Evolutionary conservation across 805 yeast genomes (phyloP), one percentile per base, ranked within the genome.

Genomic region (Debaryomyces prosopidis): DNA sequence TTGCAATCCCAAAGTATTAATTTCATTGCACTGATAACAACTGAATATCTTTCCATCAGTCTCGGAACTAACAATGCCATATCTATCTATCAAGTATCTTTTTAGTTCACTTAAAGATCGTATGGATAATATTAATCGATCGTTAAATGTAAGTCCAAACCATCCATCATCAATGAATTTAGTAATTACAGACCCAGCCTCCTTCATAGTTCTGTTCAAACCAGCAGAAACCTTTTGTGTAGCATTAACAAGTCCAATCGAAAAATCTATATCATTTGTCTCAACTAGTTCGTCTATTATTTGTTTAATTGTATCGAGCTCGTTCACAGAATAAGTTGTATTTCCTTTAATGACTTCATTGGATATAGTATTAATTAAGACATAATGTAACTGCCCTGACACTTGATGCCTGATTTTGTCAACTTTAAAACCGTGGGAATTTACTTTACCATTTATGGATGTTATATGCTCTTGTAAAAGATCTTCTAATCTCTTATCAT

Each of bases 21-120:
- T 62, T 26, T 73, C 79, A 20, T 65, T 60, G 59, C 89, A 84
- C 12, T 77, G 81, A 23, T 50, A 43, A 53, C 89, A 84, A 18
- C 57, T 15, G 10, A 69, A 58, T 2, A 80, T 54, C 15, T 70
- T 64, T 1, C 80, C 82, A 42, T 46, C 49, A 5, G 43, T 26
- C 19, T 55, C 58, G 3, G 36, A 42, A 11, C 15, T 32, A 20
- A 38, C 55, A 53, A 10, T 62, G 55, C 80, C 82, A 50, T 65
- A 78, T 19, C 74, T 64, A 23, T 73, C 76, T 2, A 69, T 50
- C 35, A 82, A 54, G 50, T 69, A 75, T 33, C 60, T 61, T 43
- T 71, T 68, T 36, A 82, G 61, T 51, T 82, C 88, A 10, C 76
- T 63, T 6, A 81, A 47, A 1, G 76, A 56, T 19, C 78, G 59